Base-by-base conservation (phyloP, 306 rosid genomes). In the Gynostemma pentaphyllum region DNA sequence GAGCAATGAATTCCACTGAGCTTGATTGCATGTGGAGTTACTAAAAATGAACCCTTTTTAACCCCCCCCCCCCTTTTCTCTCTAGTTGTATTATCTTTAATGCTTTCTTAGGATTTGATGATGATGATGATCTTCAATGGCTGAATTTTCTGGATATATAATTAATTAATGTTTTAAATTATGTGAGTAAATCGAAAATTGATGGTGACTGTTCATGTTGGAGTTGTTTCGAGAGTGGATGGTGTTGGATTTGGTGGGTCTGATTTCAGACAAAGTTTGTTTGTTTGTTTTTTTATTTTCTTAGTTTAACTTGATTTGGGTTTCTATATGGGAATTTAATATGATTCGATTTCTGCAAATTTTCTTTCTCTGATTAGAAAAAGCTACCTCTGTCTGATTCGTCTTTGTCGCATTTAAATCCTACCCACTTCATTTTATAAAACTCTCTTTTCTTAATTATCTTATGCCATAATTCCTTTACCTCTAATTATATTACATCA, bases 11-110 rank as follows among this genome's bases (percentile, higher is more conserved):
- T 11, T 50, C 82, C 16, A 47, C 88, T 4, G 95, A 88, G 70
- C 82, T 83, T 12, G 95, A 86, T 62, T 85, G 89, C 81, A 81
- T 89, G 97, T 94, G 99, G 99, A 74, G 82, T 9, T 88, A 78
- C 70, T 84, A 51, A 79, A 11, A n/a, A n/a, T n/a, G n/a, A n/a
- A n/a, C n/a, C n/a, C 26, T 21, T 6, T 12, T 4, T 15, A 10
- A 23, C 18, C 45, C 10, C 54, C 28, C 48, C 9, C 53, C 11
- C 13, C 2, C 28, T 0, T 9, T 37, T 11, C 53, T 32, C 4
- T 9, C 29, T 34, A 41, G 18, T 32, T 32, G 7, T 2, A 32
- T 32, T 32, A 32, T 32, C 37, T 32, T 32, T 32, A 32, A 7
- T 2, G 7, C 37, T 32, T 32, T 7, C 3, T 32, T n/a, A n/a